A percentile compares a stretch with the other conserved stretches of the same genome.
These are phyloP conservation scores for Botrytis porri DNA, from an alignment of 2,329 filamentous ascomycete species.

Conservation along the genomic window DNA sequence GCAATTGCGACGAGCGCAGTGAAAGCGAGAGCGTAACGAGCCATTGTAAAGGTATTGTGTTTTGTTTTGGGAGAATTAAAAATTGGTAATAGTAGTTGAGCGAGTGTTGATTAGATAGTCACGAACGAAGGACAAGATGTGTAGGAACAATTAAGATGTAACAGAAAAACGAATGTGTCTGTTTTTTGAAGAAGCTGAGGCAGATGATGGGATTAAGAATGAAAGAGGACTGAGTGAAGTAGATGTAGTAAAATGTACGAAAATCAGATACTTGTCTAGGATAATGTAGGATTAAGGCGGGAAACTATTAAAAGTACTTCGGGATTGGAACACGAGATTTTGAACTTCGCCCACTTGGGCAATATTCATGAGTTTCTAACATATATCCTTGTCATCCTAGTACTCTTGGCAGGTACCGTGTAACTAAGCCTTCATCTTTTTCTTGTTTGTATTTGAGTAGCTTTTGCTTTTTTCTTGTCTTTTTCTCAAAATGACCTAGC, in stretches of 20 bases:
- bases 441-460: not conserved
- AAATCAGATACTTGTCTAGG: not conserved
- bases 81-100: slow-evolving; percentile 3
- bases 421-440: not conserved
- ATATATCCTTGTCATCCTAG: slow-evolving; percentile 8
- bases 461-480: not conserved
- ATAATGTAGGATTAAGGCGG: slow-evolving; percentile 1
- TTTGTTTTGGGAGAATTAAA: slow-evolving; percentile 3
- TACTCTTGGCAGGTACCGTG: slow-evolving; percentile 19
- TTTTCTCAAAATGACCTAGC: not conserved
- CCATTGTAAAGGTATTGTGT: slow-evolving; percentile 13
- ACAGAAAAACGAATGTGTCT: slow-evolving; percentile 12
- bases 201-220: slow-evolving; percentile 1
- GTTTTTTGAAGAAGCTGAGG: slow-evolving; percentile 4
- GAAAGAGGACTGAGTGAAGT: slow-evolving; percentile 4
- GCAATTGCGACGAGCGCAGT: slow-evolving; percentile 19
- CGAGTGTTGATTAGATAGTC: slow-evolving; percentile 8
- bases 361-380: not conserved
- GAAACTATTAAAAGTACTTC: slow-evolving; percentile 18
- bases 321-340: slow-evolving; percentile 16
- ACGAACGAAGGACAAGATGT: slow-evolving; percentile 13
- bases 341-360: slow-evolving; percentile 13
- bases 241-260: not conserved
- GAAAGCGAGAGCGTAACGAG: slow-evolving; percentile 17
- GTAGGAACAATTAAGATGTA: slow-evolving; percentile 4